Percentiles rank a stretch among this genome's conserved stretches.
Evolutionary conservation across 345 rosid genomes (phyloP).

Genomic region (Erysimum cheiranthoides): DNA sequence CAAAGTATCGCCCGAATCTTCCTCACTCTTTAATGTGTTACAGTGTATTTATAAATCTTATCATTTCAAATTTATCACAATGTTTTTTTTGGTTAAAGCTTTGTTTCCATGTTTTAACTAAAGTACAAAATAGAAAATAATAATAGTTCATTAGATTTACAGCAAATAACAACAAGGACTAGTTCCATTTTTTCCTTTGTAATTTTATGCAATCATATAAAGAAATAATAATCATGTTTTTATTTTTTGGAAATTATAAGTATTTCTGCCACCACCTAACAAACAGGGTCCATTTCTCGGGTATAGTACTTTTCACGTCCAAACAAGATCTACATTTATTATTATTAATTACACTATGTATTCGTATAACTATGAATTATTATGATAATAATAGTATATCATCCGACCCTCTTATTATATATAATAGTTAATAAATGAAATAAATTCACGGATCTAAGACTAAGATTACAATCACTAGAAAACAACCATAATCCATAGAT

Average conservation of each 20-base stretch:
- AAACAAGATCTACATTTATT: conserved; percentile 47
- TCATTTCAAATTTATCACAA: conserved; percentile 16
- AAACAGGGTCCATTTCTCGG: conserved; percentile 47
- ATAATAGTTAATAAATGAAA: conserved; percentile 26
- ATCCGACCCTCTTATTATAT: conserved; percentile 25
- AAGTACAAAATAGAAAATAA: conserved; percentile 1
- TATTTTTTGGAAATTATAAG: conserved; percentile 27
- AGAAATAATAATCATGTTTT: not conserved
- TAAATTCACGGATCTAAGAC: conserved; percentile 43
- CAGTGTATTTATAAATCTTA: conserved; percentile 2
- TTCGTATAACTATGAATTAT: conserved; percentile 21
- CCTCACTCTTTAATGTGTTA: conserved; percentile 38
- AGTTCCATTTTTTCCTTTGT: conserved; percentile 27
- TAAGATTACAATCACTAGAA: conserved; percentile 22
- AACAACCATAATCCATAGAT: conserved; percentile 10
- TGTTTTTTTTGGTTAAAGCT: not conserved
- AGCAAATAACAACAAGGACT: conserved; percentile 37
- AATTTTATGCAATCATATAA: conserved; percentile 32
- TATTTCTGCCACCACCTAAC: conserved; percentile 44
- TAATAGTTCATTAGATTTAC: conserved; percentile 12
- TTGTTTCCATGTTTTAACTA: not conserved
- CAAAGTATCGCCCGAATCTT: conserved; percentile 46
- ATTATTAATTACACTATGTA: conserved; percentile 14
- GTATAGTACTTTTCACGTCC: conserved; percentile 44
- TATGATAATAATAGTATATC: conserved; percentile 20